Evolutionary conservation across 2,329 filamentous ascomycete species (phyloP), one percentile per base, ranked within the genome.

Genomic region (Neurospora crassa): DNA sequence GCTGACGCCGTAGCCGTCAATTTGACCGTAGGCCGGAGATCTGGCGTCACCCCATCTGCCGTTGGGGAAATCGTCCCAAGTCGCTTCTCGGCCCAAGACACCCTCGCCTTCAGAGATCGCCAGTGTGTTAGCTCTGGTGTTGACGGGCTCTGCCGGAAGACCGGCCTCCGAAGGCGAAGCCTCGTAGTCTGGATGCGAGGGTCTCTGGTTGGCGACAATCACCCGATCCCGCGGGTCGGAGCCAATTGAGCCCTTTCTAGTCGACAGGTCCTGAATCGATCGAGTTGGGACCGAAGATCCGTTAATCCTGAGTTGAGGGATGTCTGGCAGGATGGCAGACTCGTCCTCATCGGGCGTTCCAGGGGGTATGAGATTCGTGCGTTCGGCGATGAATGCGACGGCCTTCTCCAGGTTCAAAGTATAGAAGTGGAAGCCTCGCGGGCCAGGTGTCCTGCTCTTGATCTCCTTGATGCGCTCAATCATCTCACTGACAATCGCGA

Each of bases 21-120:
- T 97, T 80, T 97, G 94, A 77, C 95, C 95, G 79, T 97, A 98
- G 0, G 95, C 95, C 1, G 94, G 94, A 2, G 94, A 97, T 69
- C 95, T 89, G 5, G 94, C 92, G 78, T 97, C 95, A 79, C 95
- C 95, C 90, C 95, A 98, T 70, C 95, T 89, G 40, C 95, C 96
- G 83, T 98, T 98, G 74, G 95, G 95, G 80, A 94, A 99, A 78
- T 99, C 96, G 78, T 99, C 96, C 96, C 96, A 99, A 0, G 96
- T 99, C 42, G 96, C 96, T 84, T 98, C 95, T 68, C 96, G 88
- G 12, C 95, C 96, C 7, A 97, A 85, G 3, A 92, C 87, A 34
- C 95, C 96, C 78, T 97, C 92, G 6, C 96, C 95, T 82, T 98
- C 95, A 0, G 94, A 97, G 71, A 97, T 97, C 40, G 94, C 93